These are phyloP conservation scores for Spergularia marina DNA, from an alignment of 148 eudicot species.

Conservation along the genomic window DNA sequence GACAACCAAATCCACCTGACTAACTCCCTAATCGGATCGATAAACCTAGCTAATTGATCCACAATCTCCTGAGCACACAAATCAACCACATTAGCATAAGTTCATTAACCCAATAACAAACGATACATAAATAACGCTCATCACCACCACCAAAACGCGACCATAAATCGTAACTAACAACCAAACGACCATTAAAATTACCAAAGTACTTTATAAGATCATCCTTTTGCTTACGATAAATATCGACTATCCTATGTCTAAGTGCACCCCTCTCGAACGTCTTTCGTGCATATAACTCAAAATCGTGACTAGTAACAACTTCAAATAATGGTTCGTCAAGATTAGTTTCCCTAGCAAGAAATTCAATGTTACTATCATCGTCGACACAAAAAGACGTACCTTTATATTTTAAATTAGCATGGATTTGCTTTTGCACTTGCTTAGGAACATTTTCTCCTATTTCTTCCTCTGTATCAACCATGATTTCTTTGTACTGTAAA, in stretches of 20 bases:
- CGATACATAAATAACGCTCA: constrained; percentile 11
- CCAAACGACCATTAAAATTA: background rate
- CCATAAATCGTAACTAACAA: constrained; percentile 11
- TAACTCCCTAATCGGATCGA: background rate
- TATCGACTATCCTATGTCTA: background rate
- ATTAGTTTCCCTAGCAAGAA: background rate
- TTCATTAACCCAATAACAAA: constrained; percentile 21
- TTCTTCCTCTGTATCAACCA: background rate
- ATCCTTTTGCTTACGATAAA: background rate
- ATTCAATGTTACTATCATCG: background rate
- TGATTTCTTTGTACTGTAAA: no score
- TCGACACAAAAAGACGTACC: background rate
- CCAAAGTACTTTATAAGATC: background rate
- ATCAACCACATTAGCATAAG: constrained; percentile 4
- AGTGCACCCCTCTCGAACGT: background rate
- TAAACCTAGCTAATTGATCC: constrained; percentile 2
- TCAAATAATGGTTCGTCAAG: background rate
- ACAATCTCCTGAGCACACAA: constrained; percentile 13
- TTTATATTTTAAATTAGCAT: background rate
- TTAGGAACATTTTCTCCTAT: constrained; percentile 1
- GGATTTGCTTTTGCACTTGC: background rate
- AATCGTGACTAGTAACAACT: background rate
- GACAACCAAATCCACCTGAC: background rate
- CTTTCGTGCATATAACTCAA: background rate
- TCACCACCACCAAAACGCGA: background rate